These are phyloP conservation scores for Lactifluus hygrophoroides DNA, from an alignment of 768 basidiomycete species.

Conservation along the genomic window DNA sequence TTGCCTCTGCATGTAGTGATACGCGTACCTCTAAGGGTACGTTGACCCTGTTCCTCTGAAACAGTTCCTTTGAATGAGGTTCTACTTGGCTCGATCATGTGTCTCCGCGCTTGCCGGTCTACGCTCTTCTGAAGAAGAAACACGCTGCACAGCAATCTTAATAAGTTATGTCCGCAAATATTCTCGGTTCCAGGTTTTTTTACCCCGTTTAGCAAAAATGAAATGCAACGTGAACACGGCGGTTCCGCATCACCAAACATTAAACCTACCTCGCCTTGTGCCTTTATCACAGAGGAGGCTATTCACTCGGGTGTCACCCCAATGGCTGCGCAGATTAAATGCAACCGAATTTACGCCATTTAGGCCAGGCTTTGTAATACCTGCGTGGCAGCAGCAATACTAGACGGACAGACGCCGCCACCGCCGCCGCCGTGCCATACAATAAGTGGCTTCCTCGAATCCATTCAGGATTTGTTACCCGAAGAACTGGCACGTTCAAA, in stretches of 20 bases:
- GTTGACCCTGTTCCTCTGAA: neutral
- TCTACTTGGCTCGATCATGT: neutral
- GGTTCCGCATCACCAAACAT: neutral
- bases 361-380: neutral
- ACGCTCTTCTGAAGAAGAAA: neutral
- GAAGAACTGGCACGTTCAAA: too few species aligned
- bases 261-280: neutral
- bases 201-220: slow-evolving; percentile 9
- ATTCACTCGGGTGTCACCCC: neutral
- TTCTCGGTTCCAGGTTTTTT: neutral
- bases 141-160: neutral
- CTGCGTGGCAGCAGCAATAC: neutral
- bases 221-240: neutral
- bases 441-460: too few species aligned
- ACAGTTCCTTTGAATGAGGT: neutral
- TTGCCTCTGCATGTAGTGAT: neutral
- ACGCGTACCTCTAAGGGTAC: neutral
- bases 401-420: neutral
- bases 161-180: neutral
- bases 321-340: neutral
- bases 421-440: neutral
- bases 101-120: slow-evolving; percentile 2
- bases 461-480: too few species aligned
- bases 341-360: neutral
- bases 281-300: neutral